Percentiles rank a stretch among this genome's conserved stretches.
phyloP scores from a whole-genome alignment of 73 alveolate species.

The Diophrys sp. region DNA sequence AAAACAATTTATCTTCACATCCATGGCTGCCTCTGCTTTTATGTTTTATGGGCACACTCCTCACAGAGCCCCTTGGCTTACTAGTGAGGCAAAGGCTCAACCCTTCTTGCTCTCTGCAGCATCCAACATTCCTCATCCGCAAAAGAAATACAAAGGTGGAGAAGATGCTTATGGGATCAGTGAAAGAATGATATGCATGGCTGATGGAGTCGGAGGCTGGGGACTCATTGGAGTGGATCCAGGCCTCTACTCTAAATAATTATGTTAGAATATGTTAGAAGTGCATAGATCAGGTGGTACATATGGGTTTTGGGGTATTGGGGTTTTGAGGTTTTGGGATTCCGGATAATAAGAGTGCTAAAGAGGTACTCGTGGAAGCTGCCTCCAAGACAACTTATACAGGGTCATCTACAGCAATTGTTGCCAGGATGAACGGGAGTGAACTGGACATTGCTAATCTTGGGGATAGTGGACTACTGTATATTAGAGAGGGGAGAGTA shows the following conservation, averaged over 20 bases:
- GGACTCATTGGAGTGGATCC: slow-evolving; percentile 79
- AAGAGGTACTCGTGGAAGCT: slow-evolving; percentile 43
- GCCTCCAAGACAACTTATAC: slow-evolving; percentile 15
- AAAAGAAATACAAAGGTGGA: slow-evolving; percentile 70
- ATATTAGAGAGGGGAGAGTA: not conserved
- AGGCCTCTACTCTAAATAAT: slow-evolving; percentile 63
- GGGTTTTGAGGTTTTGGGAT: too few relatives aligned
- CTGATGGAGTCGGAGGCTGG: slow-evolving; percentile 94
- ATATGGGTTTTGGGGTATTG: too few relatives aligned
- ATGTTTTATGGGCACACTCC: too few relatives aligned
- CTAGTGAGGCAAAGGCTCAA: not conserved
- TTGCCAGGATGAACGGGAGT: not conserved
- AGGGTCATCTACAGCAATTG: slow-evolving; percentile 4
- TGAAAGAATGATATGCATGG: slow-evolving; percentile 59
- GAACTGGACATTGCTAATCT: slow-evolving; percentile 30
- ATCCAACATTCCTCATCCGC: slow-evolving; percentile 63
- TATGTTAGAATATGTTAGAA: slow-evolving; percentile 7
- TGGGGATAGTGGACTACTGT: slow-evolving; percentile 56
- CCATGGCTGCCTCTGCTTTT: too few relatives aligned
- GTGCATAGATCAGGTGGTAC: not conserved
- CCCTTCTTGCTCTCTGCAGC: not conserved
- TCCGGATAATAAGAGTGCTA: slow-evolving; percentile 36
- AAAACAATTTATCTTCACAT: too few relatives aligned
- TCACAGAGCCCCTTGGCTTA: too few relatives aligned
- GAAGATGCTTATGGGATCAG: slow-evolving; percentile 78